Conservation (phyloP, 108 stramenopile species). For the Mayamaea pseudoterrestris region DNA sequence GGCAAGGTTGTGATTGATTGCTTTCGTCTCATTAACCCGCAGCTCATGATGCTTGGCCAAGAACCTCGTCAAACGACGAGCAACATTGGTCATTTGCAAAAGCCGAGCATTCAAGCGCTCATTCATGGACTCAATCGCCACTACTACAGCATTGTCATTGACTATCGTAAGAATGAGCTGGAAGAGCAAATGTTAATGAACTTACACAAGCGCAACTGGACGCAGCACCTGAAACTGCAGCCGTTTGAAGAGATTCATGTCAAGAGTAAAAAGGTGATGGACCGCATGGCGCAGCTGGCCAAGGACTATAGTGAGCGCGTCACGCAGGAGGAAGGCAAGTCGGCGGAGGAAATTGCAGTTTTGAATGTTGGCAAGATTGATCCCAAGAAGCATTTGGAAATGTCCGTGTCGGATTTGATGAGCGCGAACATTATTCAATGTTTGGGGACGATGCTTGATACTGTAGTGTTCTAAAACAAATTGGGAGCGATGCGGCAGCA, state of each 20-base stretch:
- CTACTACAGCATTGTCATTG: constrained; percentile 98
- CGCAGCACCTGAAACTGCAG: constrained; percentile 70
- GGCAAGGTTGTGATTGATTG: constrained; percentile 99
- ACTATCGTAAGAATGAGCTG: constrained; percentile 98
- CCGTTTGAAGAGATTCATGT: constrained; percentile 84
- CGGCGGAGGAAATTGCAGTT: constrained; percentile 61
- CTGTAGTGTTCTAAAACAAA: constrained; percentile 96
- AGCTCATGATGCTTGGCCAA: constrained; percentile 95
- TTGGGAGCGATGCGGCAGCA: too few species aligned
- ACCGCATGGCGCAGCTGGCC: constrained; percentile 86
- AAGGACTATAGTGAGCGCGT: constrained; percentile 92
- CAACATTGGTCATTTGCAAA: constrained; percentile 97
- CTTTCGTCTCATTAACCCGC: constrained; percentile 97
- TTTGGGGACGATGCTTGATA: constrained; percentile 96
- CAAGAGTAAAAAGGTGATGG: constrained; percentile 73
- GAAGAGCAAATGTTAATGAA: constrained; percentile 99
- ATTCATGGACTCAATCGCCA: constrained; percentile 98
- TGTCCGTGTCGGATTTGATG: constrained; percentile 88
- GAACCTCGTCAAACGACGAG: constrained; percentile 98
- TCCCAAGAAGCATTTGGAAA: constrained; percentile 90
- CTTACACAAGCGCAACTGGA: constrained; percentile 92
- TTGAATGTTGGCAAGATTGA: constrained; percentile 97
- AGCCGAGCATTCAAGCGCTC: constrained; percentile 96
- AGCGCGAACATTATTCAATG: constrained; percentile 94
- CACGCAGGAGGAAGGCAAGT: constrained; percentile 76